Evolutionary conservation across 2,329 filamentous ascomycete genomes (phyloP), one percentile per base, ranked within the genome.

Genomic region (Decorospora gaudefroyi): DNA sequence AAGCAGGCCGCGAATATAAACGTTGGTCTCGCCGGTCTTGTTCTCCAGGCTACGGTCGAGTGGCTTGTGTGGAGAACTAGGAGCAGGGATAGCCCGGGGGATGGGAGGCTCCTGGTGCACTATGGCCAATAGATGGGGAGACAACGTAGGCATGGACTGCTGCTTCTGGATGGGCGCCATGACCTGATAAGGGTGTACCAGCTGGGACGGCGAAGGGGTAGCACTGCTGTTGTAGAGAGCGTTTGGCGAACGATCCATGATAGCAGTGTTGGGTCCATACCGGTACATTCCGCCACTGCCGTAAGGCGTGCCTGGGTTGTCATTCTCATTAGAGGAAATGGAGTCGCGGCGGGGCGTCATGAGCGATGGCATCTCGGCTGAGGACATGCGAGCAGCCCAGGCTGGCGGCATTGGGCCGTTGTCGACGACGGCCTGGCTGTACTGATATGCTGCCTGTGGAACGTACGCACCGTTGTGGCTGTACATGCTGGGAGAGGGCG

Each of bases 1-100:
- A 53, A 95, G 88, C 51, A 99, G 85, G 12, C 95, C 95, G 49
- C 93, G 89, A 54, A 99, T 96, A 76, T 99, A 99, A 55, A 99
- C 92, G 64, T 99, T 99, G 53, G 90, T 93, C 67, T 97, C 96
- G 30, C 91, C 91, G 33, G 88, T 93, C 46, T 90, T 87, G 64
- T 97, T 97, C 73, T 96, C 89, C 34, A 99, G 78, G 65, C 91
- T 95, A 71, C 96, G 91, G 53, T 96, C 92, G 18, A 97, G 82
- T 28, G 88, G 91, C 78, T 96, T 88, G 75, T 88, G 83, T 62
- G 87, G 88, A 44, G 92, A 91, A 16, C 85, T 86, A 18, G 90
- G 89, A 44, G 93, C 92, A 11, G 92, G 92, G 31, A 99, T 91
- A 36, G 93, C 92, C 52, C 82, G 81, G 13, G 93, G 93, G 51